Base-by-base conservation (phyloP, 1,139 yeast species). In the Taiozyma sp. region DNA sequence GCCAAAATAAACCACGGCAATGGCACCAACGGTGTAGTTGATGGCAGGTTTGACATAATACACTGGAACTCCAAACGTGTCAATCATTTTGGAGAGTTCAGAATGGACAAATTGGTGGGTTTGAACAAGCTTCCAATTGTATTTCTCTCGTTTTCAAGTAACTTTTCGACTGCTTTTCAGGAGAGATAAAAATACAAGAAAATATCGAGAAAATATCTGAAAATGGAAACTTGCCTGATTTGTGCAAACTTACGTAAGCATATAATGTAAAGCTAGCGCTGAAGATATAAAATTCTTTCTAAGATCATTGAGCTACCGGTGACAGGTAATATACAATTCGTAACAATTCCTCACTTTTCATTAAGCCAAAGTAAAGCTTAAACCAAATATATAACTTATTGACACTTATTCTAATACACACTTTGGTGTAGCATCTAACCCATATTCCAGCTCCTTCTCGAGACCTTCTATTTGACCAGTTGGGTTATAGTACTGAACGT, bases 361-460 rank as follows among this genome's bases (percentile, higher is more conserved):
- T 32, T n/a, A 32, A 32, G 6, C 35, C 35, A 32, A 32, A n/a
- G 6, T 11, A 32, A 32, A 30, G n/a, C 35, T 19, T 32, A 32
- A 32, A 32, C 35, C 35, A 32, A 32, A n/a, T 32, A n/a, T 32
- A n/a, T n/a, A 32, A 32, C 35, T 9, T 32, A 32, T n/a, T 32
- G 6, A 32, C 7, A 32, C 35, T 14, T n/a, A n/a, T 32, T 32
- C 19, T 14, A 32, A 32, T 3, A 1, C 10, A 40, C 19, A 24
- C 43, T 24, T 40, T 22, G 28, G 30, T 14, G 16, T 22, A 22
- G 43, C 62, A 63, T 81, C 86, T 42, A 81, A 64, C 1, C 85
- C 86, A 62, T 73, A 80, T 51, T 80, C 85, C 53, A 81, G 62
- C 52, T 81, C 88, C 53, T 74, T 76, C 56, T 82, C 88, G 41